phyloP scores from a whole-genome alignment of 768 basidiomycete species.

The Tylopilus cervinicoccineus region DNA sequence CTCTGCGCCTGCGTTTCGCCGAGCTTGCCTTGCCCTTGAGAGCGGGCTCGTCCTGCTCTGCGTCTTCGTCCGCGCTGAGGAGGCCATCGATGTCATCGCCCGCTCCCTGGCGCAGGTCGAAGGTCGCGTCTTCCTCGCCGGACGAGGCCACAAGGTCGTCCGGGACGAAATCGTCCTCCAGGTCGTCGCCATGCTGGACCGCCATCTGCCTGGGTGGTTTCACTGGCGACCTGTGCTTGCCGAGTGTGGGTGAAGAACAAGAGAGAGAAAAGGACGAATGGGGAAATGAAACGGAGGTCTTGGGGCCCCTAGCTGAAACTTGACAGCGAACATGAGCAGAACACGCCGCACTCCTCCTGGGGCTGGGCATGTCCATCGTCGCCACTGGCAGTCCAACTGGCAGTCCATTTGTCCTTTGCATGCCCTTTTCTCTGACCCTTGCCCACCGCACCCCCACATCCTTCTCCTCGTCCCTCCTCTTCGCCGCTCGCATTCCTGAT shows the following conservation, averaged over 20 bases:
- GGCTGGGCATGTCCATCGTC: constrained; percentile 6
- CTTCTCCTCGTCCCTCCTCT: neutral
- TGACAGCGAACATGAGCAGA: constrained; percentile 26
- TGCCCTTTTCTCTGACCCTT: constrained; percentile 11
- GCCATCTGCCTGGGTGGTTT: constrained; percentile 19
- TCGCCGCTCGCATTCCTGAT: constrained; percentile 6
- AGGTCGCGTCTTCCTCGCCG: constrained; percentile 45
- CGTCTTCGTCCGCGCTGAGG: constrained; percentile 45
- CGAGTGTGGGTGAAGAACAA: neutral
- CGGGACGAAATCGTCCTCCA: constrained; percentile 77
- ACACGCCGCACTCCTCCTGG: constrained; percentile 20
- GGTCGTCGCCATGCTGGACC: constrained; percentile 62
- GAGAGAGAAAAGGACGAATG: constrained; percentile 1
- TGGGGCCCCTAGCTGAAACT: neutral
- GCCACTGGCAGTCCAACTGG: too few species aligned
- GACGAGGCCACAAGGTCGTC: constrained; percentile 66
- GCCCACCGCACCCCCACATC: constrained; percentile 2
- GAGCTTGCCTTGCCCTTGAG: constrained; percentile 18
- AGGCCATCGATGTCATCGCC: constrained; percentile 37
- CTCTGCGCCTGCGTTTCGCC: constrained; percentile 68
- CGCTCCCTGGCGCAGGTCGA: constrained; percentile 25
- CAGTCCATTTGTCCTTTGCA: constrained; percentile 6
- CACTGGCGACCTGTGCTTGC: too few species aligned
- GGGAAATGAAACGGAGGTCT: constrained; percentile 8
- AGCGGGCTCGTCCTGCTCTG: constrained; percentile 31